Base-by-base conservation (phyloP, 257 asterid genomes). In the Voacanga thouarsii region DNA sequence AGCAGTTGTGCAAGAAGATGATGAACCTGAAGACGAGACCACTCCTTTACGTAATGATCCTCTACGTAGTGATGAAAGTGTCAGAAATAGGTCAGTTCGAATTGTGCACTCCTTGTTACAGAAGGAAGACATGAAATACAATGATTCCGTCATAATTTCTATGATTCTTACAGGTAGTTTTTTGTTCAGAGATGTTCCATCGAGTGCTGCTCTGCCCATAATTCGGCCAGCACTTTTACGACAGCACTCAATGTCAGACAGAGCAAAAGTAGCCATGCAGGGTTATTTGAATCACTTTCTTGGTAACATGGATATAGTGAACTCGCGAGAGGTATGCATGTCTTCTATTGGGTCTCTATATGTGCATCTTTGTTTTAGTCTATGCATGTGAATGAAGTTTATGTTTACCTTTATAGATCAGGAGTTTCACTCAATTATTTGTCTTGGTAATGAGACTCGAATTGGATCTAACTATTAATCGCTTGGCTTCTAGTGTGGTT, bases 181-280 rank as follows among this genome's bases (percentile, higher is more conserved):
- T 91, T 95, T 95, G 98, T 95, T 90, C 97, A 95, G 99, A 92
- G 98, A 93, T 91, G 99, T 95, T 73, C 99, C 99, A 57, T 95
- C 99, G 81, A 93, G 87, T 86, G 99, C 99, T 24, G 99, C 98
- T 56, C 86, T 95, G 75, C 94, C 98, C 87, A 89, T 95, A 74
- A 88, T 95, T 78, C 94, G 98, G 28, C 99, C 99, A n/a, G 94
- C 97, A 61, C 90, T 95, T 55, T 88, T 92, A 86, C 91, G 96
- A 87, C 99, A 95, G 81, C 81, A 89, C 79, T 93, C 99, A 43
- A 89, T 95, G 91, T 90, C 99, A 19, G 98, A 95, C 80, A 87
- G 84, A 78, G 96, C 99, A 56, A 95, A 87, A 85, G 81, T 78
- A 72, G 99, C 97, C 37, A 95, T 95, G 99, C 99, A 92, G 89